Evolutionary conservation across 2,329 filamentous ascomycete genomes (phyloP).

Genomic region (Lanzia echinophila): DNA sequence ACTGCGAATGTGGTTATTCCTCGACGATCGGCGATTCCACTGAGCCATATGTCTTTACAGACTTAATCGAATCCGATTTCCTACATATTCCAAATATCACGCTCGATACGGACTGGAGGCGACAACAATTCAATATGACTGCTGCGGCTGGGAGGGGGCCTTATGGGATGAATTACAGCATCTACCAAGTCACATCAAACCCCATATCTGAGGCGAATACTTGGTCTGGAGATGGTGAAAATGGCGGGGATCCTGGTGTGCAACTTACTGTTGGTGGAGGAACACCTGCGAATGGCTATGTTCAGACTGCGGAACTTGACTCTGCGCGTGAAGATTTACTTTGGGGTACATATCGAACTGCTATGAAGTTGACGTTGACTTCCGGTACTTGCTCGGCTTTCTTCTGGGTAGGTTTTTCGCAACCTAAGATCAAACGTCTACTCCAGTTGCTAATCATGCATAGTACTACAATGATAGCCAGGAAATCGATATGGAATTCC

Average conservation of each 20-base stretch:
- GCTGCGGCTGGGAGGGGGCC: conserved; percentile 50
- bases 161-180: conserved; percentile 55
- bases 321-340: conserved; percentile 53
- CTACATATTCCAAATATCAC: conserved; percentile 44
- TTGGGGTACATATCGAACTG: conserved; percentile 63
- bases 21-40: conserved; percentile 38
- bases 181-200: conserved; percentile 51
- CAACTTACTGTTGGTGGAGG: conserved; percentile 46
- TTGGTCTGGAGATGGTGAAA: conserved; percentile 39
- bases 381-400: conserved; percentile 64
- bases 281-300: conserved; percentile 41
- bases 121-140: conserved; percentile 61
- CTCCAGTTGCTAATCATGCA: conserved; percentile 1
- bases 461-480: conserved; percentile 73
- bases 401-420: conserved; percentile 57
- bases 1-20: conserved; percentile 69
- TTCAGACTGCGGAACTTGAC: conserved; percentile 59
- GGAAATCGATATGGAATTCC: conserved; percentile 76
- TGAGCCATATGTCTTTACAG: conserved; percentile 52
- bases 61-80: conserved; percentile 68
- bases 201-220: conserved; percentile 36
- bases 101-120: conserved; percentile 53
- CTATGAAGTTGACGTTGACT: conserved; percentile 48
- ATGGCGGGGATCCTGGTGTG: conserved; percentile 45
- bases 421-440: not conserved